Evolutionary conservation across 2,329 filamentous ascomycete species (phyloP), one percentile per base, ranked within the genome.

Genomic region (Fusarium caatingaense): DNA sequence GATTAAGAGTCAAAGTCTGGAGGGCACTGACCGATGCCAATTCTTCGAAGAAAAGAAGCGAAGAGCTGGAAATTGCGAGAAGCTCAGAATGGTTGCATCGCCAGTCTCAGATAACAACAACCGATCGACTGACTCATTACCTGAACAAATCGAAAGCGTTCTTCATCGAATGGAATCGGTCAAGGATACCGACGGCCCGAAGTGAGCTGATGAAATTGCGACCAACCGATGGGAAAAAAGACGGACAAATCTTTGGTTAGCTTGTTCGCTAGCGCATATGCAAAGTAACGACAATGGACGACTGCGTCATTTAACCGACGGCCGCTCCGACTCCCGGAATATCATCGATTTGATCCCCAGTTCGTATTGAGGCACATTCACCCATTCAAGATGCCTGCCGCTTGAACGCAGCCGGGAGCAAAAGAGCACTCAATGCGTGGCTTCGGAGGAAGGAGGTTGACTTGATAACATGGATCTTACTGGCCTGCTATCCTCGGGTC

Each of bases 261-360:
- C 40, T 30, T 20, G n/a, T 27, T 3, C 6, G 1, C n/a, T 50
- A 58, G 51, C 13, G 53, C 45, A 42, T 18, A 50, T 64, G 60
- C 13, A 59, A 8, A 7, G 27, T 51, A 37, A 50, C 61, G 45
- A 55, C 23, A 25, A 42, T 56, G 37, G 20, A n/a, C 25, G 56
- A 32, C 48, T 74, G 66, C 72, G 68, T 74, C 72, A 74, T 65
- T 72, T 60, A 45, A 41, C 72, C 72, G 72, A 75, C 63, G 51
- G 57, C 72, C 72, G 72, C 63, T 63, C 72, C 72, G 72, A 74
- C 62, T 72, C 49, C 72, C 72, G 72, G 49, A 48, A 75, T 74
- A 75, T 74, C 71, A 74, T 66, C 69, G 42, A 54, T 70, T 61
- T 42, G 57, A 40, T 34, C 59, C 55, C 47, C 42, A 56, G 25